Base-by-base conservation (phyloP, 1,284 basidiomycete species). In the Clitocybe nebularis region DNA sequence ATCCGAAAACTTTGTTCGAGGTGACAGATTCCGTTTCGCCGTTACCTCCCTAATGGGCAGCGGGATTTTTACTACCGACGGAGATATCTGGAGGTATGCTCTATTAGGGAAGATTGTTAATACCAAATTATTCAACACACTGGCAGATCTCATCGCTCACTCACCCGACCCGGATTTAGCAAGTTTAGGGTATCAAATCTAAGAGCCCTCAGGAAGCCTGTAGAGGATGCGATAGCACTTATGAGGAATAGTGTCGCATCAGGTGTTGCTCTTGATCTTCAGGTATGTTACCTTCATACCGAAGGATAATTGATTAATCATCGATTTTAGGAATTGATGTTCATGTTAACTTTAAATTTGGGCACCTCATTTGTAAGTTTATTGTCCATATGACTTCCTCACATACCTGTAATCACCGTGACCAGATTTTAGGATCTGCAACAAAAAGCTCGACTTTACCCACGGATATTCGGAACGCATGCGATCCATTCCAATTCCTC, bases 131-230 rank as follows among this genome's bases (percentile, higher is more conserved):
- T n/a, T n/a, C n/a, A n/a, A n/a, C n/a, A n/a, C n/a, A n/a, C n/a
- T n/a, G n/a, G n/a, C 38, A 71, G 73, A 48, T 79, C 78, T 53
- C 78, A 81, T 51, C 71, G 77, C 6, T 64, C 69, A 4, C 79
- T 81, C 56, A 67, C 59, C 10, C 67, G 66, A n/a, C 74, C 79
- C 39, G 62, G 71, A 22, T 68, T 80, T 47, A 70, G 61, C 37
- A 67, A 81, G 53, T 79, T 79, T 45, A 72, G n/a, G n/a, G n/a
- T n/a, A 78, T 5, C 63, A 74, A 6, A 78, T 79, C 48, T 71
- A 76, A 43, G 63, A 62, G 14, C 70, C 75, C 44, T 58, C 70
- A 5, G 62, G 71, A 8, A 60, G 58, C n/a, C 66, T 63, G 0
- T 79, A 14, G 24, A 42, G 0, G 64, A 68, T 23, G 58, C 76